Percentiles rank a stretch among this genome's conserved stretches.
Evolutionary conservation across 139 green algal genomes (phyloP).

Genomic region (Asterochloris sp.): DNA sequence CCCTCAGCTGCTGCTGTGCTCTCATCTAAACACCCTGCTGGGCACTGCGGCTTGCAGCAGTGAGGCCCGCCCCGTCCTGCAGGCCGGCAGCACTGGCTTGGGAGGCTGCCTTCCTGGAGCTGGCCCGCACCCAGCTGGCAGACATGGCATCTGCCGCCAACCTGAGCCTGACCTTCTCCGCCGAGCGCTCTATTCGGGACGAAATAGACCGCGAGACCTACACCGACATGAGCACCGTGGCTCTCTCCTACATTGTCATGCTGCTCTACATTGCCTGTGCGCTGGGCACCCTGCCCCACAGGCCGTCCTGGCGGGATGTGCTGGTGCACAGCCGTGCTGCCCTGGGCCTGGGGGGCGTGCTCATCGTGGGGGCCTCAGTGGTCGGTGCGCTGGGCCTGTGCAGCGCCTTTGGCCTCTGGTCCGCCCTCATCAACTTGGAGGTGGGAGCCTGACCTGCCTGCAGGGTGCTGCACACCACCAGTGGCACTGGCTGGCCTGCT

Average conservation of each 20-base stretch:
- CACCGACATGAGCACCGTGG: conserved; percentile 36
- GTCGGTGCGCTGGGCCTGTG: conserved; percentile 63
- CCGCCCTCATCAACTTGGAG: conserved; percentile 82
- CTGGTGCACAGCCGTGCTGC: conserved; percentile 43
- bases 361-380: conserved; percentile 71
- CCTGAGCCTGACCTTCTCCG: conserved; percentile 70
- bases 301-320: conserved; percentile 15
- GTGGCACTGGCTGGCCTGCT: no score
- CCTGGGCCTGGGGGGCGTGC: conserved; percentile 70
- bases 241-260: conserved; percentile 83
- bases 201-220: conserved; percentile 79
- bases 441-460: not conserved
- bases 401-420: conserved; percentile 43
- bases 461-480: not conserved
- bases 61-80: not conserved
- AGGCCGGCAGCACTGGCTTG: conserved; percentile 64
- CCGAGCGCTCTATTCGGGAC: conserved; percentile 79
- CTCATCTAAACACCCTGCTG: not conserved
- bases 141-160: conserved; percentile 28
- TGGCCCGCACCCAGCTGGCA: conserved; percentile 41
- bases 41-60: no score
- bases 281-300: conserved; percentile 48
- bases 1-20: no score
- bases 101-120: conserved; percentile 72
- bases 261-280: conserved; percentile 76